Base-by-base conservation (phyloP, 306 rosid species). In the Castanea crenata region DNA sequence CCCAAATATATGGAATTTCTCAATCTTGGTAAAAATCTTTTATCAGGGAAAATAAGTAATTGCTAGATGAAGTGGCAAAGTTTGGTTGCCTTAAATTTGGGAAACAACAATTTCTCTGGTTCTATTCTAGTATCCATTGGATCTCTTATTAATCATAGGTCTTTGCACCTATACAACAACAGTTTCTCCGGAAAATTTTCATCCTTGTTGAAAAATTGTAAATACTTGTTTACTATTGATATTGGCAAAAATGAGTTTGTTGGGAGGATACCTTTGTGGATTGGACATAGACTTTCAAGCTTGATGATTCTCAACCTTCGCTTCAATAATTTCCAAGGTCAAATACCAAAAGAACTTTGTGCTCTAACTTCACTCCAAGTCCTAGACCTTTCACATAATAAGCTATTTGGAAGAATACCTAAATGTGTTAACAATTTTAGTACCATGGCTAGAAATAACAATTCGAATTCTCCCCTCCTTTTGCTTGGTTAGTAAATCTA, bases 51-150 rank as follows among this genome's bases (percentile, higher is more conserved):
- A 1, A 72, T 82, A 2, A 63, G 69, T 3, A 23, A 62, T 11
- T 76, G 85, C 63, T 82, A 74, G 78, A 55, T 15, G 63, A 19
- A 63, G 6, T 77, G 77, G 81, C 0, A 18, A 38, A 38, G 7
- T 6, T 38, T 38, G 44, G 0, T 0, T 38, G 3, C 44, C 44
- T 38, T 38, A 38, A 58, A 78, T 2, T 71, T 85, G 72, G 81
- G 29, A 3, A 70, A 51, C 35, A 85, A 81, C 23, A 23, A 75
- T 13, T 6, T 85, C 5, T 55, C 57, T 15, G 81, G 86, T 32
- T 11, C 73, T 13, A 57, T 84, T 67, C 87, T 84, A 16, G 25
- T 4, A 59, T 77, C 84, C 16, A 58, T 80, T 15, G 82, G 82
- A 13, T 80, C 75, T 34, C 69, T 80, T 23, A 3, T 4, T 2